Evolutionary conservation across 495 filamentous ascomycete species (phyloP), one percentile per base, ranked within the genome.

Genomic region (Aspergillus steynii): DNA sequence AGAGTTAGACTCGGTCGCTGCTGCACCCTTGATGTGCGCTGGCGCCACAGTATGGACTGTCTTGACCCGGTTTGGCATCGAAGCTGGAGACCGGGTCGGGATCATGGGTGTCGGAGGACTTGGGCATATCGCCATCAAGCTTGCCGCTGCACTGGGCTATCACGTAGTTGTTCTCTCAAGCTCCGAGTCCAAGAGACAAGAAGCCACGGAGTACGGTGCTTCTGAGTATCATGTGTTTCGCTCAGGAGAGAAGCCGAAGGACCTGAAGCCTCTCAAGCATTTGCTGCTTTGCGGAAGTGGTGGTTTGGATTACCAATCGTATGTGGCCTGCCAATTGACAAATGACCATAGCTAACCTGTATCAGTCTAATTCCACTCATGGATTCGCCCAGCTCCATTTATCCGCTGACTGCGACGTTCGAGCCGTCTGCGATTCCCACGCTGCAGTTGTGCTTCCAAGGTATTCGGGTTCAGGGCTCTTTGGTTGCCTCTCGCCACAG

Each of bases 11-110:
- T 86, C 79, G 63, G 80, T 80, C 48, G 68, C 85, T 31, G 91
- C 88, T 1, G 93, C 92, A n/a, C 93, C 91, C 1, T 96, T 96
- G 91, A 81, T 96, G 66, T 96, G 93, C 71, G 93, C 91, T 37
- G 92, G 93, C 50, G 74, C 96, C 34, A 96, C 93, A 1, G 86
- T 85, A 31, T 96, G 87, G 76, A 88, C 84, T 42, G 92, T 92
- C 0, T 79, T 97, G 3, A 86, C 90, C 47, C 85, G 90, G 29
- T 86, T 90, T 68, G 88, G 88, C 15, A 78, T 78, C 51, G 88
- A 88, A 0, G 88, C 88, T 0, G 90, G 90, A n/a, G 91, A 90
- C 77, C 91, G 90, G 72, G 88, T 95, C 20, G 91, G 83, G 42
- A 86, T 93, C 54, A 86, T 96, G 9, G 89, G 89, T 61, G 80